Evolutionary conservation across 2,329 filamentous ascomycete genomes (phyloP).

Genomic region (Fusarium compactum): DNA sequence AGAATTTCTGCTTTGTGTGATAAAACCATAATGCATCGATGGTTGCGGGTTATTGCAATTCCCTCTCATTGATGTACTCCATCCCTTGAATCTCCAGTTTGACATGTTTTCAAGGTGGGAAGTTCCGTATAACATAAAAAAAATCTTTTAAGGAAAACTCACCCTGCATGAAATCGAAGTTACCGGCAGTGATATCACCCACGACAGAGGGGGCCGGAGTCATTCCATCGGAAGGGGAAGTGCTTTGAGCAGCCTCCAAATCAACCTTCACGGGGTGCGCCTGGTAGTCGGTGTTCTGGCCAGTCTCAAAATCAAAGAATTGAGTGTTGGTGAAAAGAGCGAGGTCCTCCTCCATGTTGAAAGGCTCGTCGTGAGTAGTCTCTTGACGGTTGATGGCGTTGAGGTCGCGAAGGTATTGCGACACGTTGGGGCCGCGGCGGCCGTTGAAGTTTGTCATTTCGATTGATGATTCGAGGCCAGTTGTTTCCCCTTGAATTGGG

Average conservation of each 20-base stretch:
- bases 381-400: constrained; percentile 78
- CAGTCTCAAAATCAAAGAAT: constrained; percentile 81
- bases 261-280: constrained; percentile 61
- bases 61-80: neutral
- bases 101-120: neutral
- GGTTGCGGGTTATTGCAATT: neutral
- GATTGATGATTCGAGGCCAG: constrained; percentile 4
- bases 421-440: constrained; percentile 86
- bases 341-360: constrained; percentile 77
- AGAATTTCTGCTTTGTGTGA: constrained; percentile 2
- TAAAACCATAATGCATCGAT: neutral
- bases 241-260: constrained; percentile 49
- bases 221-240: constrained; percentile 55
- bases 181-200: constrained; percentile 57
- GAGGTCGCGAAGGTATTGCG: constrained; percentile 87
- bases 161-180: constrained; percentile 65
- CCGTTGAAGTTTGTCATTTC: constrained; percentile 80
- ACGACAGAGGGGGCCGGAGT: constrained; percentile 57
- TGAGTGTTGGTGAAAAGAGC: constrained; percentile 85
- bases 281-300: constrained; percentile 70
- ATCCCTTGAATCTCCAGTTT: neutral
- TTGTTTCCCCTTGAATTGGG: neutral
- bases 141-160: constrained; percentile 49
- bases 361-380: constrained; percentile 64
- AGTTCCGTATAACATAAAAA: neutral